Percentiles rank a stretch among this genome's conserved stretches.
Conservation (phyloP, 495 filamentous ascomycete species). For the Trichocladium antarcticum region DNA sequence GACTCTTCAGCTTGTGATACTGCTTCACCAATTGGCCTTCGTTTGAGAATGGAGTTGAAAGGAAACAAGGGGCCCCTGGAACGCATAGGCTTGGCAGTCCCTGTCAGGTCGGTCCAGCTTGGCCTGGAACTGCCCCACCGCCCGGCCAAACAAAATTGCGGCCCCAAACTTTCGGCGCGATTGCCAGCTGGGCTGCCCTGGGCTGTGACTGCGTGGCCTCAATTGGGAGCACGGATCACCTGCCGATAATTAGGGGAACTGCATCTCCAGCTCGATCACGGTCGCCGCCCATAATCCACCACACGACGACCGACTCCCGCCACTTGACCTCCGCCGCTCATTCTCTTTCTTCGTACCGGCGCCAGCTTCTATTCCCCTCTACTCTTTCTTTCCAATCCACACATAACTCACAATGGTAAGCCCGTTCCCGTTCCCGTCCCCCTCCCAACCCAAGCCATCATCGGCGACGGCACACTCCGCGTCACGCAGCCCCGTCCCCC, state of each 20-base stretch:
- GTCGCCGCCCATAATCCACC: background rate
- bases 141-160: conserved; percentile 9
- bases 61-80: background rate
- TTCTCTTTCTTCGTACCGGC: conserved; percentile 19
- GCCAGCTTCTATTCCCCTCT: conserved; percentile 14
- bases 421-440: background rate
- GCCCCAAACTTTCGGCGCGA: background rate
- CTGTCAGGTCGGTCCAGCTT: background rate
- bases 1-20: too few relatives aligned
- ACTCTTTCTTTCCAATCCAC: conserved; percentile 19
- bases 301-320: conserved; percentile 10
- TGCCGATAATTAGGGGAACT: conserved; percentile 17
- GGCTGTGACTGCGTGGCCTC: conserved; percentile 30
- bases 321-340: conserved; percentile 13
- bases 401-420: conserved; percentile 23
- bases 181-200: background rate
- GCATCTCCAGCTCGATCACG: conserved; percentile 12
- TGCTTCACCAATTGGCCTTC: too few relatives aligned
- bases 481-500: background rate
- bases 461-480: background rate
- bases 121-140: background rate
- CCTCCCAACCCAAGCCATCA: background rate
- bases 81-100: background rate
- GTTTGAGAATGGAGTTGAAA: too few relatives aligned
- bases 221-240: conserved; percentile 26